These are phyloP conservation scores for Naganishia sp. DNA, from an alignment of 1,284 basidiomycete species.

Conservation along the genomic window DNA sequence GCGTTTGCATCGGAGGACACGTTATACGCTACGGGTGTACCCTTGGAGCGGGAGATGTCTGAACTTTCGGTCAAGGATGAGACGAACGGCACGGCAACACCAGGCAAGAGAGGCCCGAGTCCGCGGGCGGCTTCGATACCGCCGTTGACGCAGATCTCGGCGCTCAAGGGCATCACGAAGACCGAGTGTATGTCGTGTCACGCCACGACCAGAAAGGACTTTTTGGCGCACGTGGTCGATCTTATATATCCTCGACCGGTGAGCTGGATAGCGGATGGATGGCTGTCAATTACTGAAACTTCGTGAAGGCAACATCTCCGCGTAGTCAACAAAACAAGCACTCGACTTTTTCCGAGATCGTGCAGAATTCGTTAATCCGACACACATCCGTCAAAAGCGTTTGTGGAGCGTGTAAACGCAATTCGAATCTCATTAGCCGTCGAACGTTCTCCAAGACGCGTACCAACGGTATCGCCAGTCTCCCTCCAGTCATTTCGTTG, in stretches of 20 bases:
- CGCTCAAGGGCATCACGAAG: slow-evolving; percentile 57
- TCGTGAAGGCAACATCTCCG: slow-evolving; percentile 5
- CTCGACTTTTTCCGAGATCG: slow-evolving; percentile 64
- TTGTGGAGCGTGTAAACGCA: slow-evolving; percentile 79
- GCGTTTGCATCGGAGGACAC: slow-evolving; percentile 45
- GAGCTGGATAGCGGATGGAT: slow-evolving; percentile 31
- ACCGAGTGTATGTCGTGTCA: slow-evolving; percentile 77
- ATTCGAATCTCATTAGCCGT: slow-evolving; percentile 61
- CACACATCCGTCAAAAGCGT: slow-evolving; percentile 80
- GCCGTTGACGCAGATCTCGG: slow-evolving; percentile 61
- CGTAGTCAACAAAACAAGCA: slow-evolving; percentile 15
- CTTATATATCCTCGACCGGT: slow-evolving; percentile 83
- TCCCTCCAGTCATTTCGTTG: slow-evolving; percentile 84
- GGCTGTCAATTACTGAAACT: background rate
- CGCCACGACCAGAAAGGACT: slow-evolving; percentile 67
- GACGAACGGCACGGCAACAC: too few relatives aligned
- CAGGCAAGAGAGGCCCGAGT: background rate
- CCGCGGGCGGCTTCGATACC: slow-evolving; percentile 11
- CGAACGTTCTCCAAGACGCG: slow-evolving; percentile 15
- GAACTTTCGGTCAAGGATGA: slow-evolving; percentile 3
- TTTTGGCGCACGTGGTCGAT: slow-evolving; percentile 79
- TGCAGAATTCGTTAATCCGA: slow-evolving; percentile 75
- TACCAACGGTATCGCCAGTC: slow-evolving; percentile 58
- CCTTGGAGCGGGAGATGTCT: slow-evolving; percentile 12
- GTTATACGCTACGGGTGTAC: slow-evolving; percentile 12